phyloP scores from a whole-genome alignment of 305 asterid species.

The Ajuga reptans region DNA sequence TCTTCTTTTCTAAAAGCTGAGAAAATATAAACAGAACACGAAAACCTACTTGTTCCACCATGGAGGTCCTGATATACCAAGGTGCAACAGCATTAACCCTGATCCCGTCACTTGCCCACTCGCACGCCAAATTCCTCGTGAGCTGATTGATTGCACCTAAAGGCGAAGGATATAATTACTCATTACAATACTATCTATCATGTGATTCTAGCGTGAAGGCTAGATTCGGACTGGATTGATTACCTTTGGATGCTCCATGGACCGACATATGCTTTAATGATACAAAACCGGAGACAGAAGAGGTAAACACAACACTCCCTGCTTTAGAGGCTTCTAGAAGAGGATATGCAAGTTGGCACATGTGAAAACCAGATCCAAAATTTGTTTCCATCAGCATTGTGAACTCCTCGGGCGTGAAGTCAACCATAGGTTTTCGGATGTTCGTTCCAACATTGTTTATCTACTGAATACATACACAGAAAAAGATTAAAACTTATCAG shows the following conservation, averaged over 20 bases:
- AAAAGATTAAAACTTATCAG: conserved; percentile 10
- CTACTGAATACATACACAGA: conserved; percentile 33
- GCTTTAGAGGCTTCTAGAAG: conserved; percentile 41
- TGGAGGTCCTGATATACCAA: conserved; percentile 58
- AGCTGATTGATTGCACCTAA: conserved; percentile 32
- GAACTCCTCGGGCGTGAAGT: conserved; percentile 48
- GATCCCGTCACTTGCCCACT: conserved; percentile 21
- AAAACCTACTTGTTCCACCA: conserved; percentile 57
- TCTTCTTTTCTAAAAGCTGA: background rate
- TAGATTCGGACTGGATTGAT: background rate
- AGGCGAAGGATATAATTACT: background rate
- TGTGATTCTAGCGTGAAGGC: background rate
- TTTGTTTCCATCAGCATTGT: conserved; percentile 41
- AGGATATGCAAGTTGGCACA: conserved; percentile 42
- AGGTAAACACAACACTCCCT: conserved; percentile 57
- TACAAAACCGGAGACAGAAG: conserved; percentile 61
- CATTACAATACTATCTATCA: background rate
- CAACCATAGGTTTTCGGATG: conserved; percentile 52
- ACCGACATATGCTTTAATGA: conserved; percentile 57
- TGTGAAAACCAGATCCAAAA: conserved; percentile 53
- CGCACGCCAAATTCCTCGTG: conserved; percentile 24
- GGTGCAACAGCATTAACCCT: conserved; percentile 45
- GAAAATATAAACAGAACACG: background rate
- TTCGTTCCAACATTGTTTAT: conserved; percentile 53
- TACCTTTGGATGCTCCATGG: conserved; percentile 68